Conservation (phyloP, 352 stramenopile species). For the Phytophthora idaei region DNA sequence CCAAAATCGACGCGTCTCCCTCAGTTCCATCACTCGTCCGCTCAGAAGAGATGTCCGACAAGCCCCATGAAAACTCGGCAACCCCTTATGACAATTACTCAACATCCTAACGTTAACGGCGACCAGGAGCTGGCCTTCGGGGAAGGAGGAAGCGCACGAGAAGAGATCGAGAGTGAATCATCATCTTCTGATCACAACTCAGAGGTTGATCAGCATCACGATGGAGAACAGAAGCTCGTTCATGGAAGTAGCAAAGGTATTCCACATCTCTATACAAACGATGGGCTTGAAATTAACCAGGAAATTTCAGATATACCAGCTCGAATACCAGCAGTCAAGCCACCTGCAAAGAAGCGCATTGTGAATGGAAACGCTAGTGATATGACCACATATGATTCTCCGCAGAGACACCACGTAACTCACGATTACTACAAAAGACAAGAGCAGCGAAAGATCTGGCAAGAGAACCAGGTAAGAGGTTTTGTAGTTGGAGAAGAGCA, state of each 20-base stretch:
- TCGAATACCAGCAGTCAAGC: conserved; percentile 22
- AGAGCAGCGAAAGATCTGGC: conserved; percentile 73
- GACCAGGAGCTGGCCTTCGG: conserved; percentile 16
- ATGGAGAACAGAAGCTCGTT: conserved; percentile 6
- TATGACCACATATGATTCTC: conserved; percentile 28
- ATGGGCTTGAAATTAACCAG: conserved; percentile 21
- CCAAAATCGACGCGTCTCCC: conserved; percentile 59
- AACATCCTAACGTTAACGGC: conserved; percentile 9
- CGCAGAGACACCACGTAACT: conserved; percentile 22
- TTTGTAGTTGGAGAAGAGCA: not conserved
- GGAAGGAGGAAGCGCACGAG: conserved; percentile 16
- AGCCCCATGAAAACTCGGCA: conserved; percentile 52
- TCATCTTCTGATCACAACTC: conserved; percentile 2
- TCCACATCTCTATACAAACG: not conserved
- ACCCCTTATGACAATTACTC: conserved; percentile 7
- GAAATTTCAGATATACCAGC: conserved; percentile 11
- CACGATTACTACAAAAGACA: conserved; percentile 71
- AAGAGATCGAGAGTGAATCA: conserved; percentile 17
- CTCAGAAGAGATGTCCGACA: conserved; percentile 50
- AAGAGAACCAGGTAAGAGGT: conserved; percentile 65
- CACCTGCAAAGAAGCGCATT: conserved; percentile 9
- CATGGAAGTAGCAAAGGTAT: conserved; percentile 1
- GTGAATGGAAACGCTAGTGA: conserved; percentile 11
- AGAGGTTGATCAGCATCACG: not conserved
- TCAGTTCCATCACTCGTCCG: conserved; percentile 47